Conservation (phyloP, 2,329 filamentous ascomycete species). For the Colletotrichum sp. region DNA sequence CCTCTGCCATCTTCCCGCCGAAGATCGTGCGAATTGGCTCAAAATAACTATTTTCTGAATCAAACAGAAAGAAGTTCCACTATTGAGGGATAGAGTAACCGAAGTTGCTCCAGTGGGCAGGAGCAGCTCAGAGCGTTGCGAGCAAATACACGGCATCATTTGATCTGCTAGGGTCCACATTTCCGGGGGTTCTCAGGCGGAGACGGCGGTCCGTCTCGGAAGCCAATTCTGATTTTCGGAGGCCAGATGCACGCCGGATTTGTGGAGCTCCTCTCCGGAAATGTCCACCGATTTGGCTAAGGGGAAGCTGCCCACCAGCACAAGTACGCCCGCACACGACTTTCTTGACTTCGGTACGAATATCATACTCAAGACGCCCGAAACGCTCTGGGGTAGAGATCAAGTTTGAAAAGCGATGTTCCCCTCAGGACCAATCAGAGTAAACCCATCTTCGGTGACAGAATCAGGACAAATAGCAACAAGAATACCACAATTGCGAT, state of each 20-base stretch:
- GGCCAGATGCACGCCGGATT: neutral
- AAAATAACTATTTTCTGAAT: neutral
- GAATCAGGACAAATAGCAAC: neutral
- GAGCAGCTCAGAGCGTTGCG: neutral
- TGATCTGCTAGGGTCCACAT: neutral
- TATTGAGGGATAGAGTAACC: neutral
- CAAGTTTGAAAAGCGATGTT: neutral
- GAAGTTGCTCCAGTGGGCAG: neutral
- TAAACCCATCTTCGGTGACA: neutral
- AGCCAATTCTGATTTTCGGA: neutral
- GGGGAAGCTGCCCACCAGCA: neutral
- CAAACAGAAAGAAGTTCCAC: neutral
- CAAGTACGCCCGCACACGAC: neutral
- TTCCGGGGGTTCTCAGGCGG: neutral
- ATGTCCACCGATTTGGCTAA: neutral
- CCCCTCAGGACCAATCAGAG: neutral
- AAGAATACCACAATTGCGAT: neutral
- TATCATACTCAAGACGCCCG: neutral
- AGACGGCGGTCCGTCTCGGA: neutral
- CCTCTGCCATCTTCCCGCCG: neutral
- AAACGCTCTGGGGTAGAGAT: neutral
- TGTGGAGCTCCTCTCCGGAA: neutral
- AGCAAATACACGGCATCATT: fast-evolving
- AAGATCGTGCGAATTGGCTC: neutral
- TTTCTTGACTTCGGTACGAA: neutral